Base-by-base conservation (phyloP, 1,139 yeast genomes). In the Wickerhamiella infanticola region DNA sequence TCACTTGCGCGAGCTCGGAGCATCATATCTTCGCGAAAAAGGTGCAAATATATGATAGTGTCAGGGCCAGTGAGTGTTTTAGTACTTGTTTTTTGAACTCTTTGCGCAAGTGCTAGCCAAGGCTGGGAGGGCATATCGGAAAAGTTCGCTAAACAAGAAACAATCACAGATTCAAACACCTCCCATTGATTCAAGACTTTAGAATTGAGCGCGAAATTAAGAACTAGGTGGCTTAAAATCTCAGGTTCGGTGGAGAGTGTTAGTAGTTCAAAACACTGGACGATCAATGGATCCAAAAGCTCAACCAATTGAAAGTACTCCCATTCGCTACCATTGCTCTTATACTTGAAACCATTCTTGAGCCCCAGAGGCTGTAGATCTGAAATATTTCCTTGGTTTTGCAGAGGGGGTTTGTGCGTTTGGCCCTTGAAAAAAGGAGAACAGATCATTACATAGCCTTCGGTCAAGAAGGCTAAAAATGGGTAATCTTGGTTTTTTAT, bases 1-100 rank as follows among this genome's bases (percentile, higher is more conserved):
- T 55, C 50, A 2, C 58, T 51, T 8, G 70, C 67, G 36, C 78
- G 64, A 1, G 75, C 63, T 54, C 81, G 77, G 37, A 90, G 65
- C 47, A 73, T 69, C 40, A 72, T 63, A 51, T 88, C 97, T 60
- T 90, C 96, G 48, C 88, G 65, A 3, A 85, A 63, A 35, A 85
- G 58, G 64, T 88, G 97, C 39, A 88, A 61, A 86, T 46, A 75
- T 35, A 82, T 62, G 0, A 79, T 68, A n/a, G 84, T 69, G 50
- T 45, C 33, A 29, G 33, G 11, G 11, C 9, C 11, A 7, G 7
- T 29, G 9, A 29, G 11, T 7, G 33, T 7, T 11, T 29, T 11
- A 29, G 7, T 29, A 7, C 9, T 7, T 18, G 18, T 18, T 29
- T 29, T 29, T 7, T 11, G 7, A 11, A 29, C 9, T 29, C 11